A percentile compares a stretch with the other conserved stretches of the same genome.
Conservation (phyloP, 495 filamentous ascomycete genomes). For the Talaromyces ruber region DNA sequence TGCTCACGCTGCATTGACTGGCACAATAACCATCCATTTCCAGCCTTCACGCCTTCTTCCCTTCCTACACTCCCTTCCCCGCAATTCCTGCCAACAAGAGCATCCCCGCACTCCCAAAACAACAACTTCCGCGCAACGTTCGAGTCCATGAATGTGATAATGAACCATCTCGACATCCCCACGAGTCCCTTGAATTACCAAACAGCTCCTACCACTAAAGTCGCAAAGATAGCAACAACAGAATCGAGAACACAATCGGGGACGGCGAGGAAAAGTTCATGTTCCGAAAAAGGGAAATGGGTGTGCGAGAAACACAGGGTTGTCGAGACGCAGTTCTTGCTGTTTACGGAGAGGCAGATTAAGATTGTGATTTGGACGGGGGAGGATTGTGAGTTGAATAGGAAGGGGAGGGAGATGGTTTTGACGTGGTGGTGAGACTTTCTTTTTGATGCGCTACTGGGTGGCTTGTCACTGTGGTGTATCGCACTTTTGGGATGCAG, state of each 20-base stretch:
- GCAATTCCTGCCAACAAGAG: not conserved
- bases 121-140: not conserved
- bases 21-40: not conserved
- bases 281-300: not conserved
- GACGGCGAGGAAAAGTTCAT: not conserved
- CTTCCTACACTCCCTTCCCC: not conserved
- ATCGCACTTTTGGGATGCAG: too few relatives aligned
- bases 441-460: not conserved
- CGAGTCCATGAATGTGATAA: not conserved
- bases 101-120: not conserved
- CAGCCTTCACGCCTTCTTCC: not conserved
- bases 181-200: not conserved
- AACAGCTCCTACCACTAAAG: not conserved
- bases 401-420: not conserved
- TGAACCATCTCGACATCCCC: not conserved
- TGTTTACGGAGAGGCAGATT: conserved; percentile 3
- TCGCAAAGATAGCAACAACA: not conserved
- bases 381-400: conserved; percentile 1
- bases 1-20: not conserved
- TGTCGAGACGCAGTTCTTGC: not conserved
- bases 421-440: not conserved
- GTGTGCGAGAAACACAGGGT: conserved; percentile 4
- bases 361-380: conserved; percentile 4
- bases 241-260: not conserved
- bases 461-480: too few relatives aligned